Evolutionary conservation across 371 early-diverging fungal genomes (phyloP).

Genomic region (Mortierella polycephala): DNA sequence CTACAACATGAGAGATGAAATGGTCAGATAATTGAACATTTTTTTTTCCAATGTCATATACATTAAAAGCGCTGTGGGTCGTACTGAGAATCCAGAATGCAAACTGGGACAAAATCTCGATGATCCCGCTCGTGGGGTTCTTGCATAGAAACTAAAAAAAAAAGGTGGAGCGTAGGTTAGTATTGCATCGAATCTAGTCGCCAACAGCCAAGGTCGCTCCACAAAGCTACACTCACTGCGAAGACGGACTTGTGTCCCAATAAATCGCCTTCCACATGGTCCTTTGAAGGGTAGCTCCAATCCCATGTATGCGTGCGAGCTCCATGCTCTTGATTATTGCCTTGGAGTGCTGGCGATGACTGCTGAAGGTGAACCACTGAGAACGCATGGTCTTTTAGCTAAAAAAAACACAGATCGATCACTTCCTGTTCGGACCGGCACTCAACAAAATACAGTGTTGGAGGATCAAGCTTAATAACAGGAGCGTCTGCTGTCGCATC

Average conservation of each 20-base stretch:
- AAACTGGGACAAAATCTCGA: neutral
- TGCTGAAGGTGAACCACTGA: slow-evolving; percentile 7
- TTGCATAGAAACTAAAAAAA: neutral
- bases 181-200: neutral
- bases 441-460: slow-evolving; percentile 30
- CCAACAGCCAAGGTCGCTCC: neutral
- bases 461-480: neutral
- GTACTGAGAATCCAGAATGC: neutral
- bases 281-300: slow-evolving; percentile 24
- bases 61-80: neutral
- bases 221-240: slow-evolving; percentile 28
- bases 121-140: neutral
- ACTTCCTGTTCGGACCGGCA: slow-evolving; percentile 31
- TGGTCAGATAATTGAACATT: neutral
- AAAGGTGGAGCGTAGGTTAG: too few relatives aligned
- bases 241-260: slow-evolving; percentile 32
- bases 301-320: slow-evolving; percentile 17
- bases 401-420: slow-evolving; percentile 11
- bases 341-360: neutral
- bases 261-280: slow-evolving; percentile 10
- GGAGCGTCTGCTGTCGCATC: neutral
- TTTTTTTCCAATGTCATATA: neutral
- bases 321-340: neutral
- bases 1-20: neutral
- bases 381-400: slow-evolving; percentile 19